Base-by-base conservation (phyloP, 2,329 filamentous ascomycete species). In the Colletotrichum sp. region DNA sequence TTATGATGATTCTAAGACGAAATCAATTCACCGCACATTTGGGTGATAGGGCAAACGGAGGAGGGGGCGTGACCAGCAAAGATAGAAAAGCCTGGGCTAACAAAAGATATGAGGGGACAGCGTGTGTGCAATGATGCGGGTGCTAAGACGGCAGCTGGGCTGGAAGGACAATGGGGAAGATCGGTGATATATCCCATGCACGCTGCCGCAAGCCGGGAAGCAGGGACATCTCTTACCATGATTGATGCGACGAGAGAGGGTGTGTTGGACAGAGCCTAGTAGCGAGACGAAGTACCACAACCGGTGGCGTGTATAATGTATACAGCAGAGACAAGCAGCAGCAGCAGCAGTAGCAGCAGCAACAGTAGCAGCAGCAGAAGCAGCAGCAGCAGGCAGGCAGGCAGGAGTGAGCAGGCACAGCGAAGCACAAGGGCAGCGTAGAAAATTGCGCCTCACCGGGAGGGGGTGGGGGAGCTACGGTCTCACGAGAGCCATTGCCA, bases 141-240 rank as follows among this genome's bases (percentile, higher is more conserved):
- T 79, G 68, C 76, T 77, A 65, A 64, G 77, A 70, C 67, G 77
- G 78, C 75, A 76, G 78, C 70, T 70, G 49, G 65, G 78, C 76
- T 78, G 75, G 78, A 78, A 77, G 64, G 75, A 76, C 75, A 75
- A 71, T 77, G 82, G 80, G 74, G 79, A 79, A 79, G 79, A 82
- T 82, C 81, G 81, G 83, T 86, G 83, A 87, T 85, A 86, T 86
- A 87, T 83, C 81, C 82, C 82, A 86, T 88, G 86, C 85, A 87
- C 82, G 82, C 82, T 85, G 83, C 86, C 86, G 84, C 81, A 80
- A 82, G 82, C 80, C 83, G 81, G 82, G 80, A 80, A 84, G 80
- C 80, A 82, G 81, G 82, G 82, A 82, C 72, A 74, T 79, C 79
- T 82, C 88, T 89, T 88, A 89, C 88, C 88, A 89, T 89, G 82